Base-by-base conservation (phyloP, 257 asterid genomes). In the Ballota nigra region DNA sequence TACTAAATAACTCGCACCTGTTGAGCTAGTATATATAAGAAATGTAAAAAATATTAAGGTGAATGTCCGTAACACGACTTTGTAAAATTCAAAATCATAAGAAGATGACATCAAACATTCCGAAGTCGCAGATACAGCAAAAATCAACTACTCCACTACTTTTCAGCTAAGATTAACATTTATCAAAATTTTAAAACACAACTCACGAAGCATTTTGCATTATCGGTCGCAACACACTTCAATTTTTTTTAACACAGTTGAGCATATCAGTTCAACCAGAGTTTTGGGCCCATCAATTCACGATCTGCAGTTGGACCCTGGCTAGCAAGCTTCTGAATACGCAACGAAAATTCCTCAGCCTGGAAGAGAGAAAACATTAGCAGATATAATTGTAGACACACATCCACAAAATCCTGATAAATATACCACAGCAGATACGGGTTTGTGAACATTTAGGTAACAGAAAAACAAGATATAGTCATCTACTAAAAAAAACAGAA, bases 261-360 rank as follows among this genome's bases (percentile, higher is more conserved):
- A 55, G 26, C n/a, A n/a, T 15, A 68, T 84, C 86, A 83, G 45
- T 75, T 78, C 85, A 91, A 73, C 96, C 90, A 86, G 61, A 81
- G 88, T 79, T 81, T 89, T 4, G 91, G 84, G 70, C 86, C 85
- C 10, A 57, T 75, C 38, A 63, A 56, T 49, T 83, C 92, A 3
- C 81, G 84, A 52, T 84, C 86, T 1, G 83, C 84, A 45, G 83
- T 64, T 68, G 88, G 79, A 22, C 97, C 97, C 74, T 87, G 90
- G 80, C 70, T 88, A 18, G 95, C 96, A 65, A 92, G 89, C 83
- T 87, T 89, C 85, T 87, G 95, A 83, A 92, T 88, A 22, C 93
- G 92, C 0, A 86, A 79, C 18, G 96, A 85, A 72, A 95, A 90
- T 68, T 89, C 98, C 83, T 84, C 96, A 1, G 94, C 96, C 97